These are phyloP conservation scores for cucumber (Cucumis sativus) DNA, from an alignment of 306 rosid species.

Conservation along the genomic window Cucumber_9930_V3 NC_026660.2:3543001-3543500, in stretches of 20 bases:
- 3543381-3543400: constrained; percentile 20
- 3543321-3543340: constrained; percentile 65
- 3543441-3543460: constrained; percentile 15
- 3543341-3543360: constrained; percentile 58
- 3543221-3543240: constrained; percentile 43
- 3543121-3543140: constrained; percentile 86
- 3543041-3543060: constrained; percentile 61
- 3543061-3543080: constrained; percentile 80
- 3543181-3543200: constrained; percentile 64
- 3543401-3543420: constrained; percentile 12
- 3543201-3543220: constrained; percentile 67
- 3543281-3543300: constrained; percentile 55
- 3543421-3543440: constrained; percentile 12
- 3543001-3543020: constrained; percentile 72
- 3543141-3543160: constrained; percentile 86
- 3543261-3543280: constrained; percentile 67
- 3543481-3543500: constrained; percentile 14
- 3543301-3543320: constrained; percentile 38
- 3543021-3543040: constrained; percentile 56
- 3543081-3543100: constrained; percentile 79
- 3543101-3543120: constrained; percentile 80
- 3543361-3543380: constrained; percentile 19
- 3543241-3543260: constrained; percentile 66
- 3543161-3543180: constrained; percentile 61
- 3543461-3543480: constrained; percentile 22